phyloP scores from a whole-genome alignment of 2,329 filamentous ascomycete species.

The Ilyonectria mors-panacis region DNA sequence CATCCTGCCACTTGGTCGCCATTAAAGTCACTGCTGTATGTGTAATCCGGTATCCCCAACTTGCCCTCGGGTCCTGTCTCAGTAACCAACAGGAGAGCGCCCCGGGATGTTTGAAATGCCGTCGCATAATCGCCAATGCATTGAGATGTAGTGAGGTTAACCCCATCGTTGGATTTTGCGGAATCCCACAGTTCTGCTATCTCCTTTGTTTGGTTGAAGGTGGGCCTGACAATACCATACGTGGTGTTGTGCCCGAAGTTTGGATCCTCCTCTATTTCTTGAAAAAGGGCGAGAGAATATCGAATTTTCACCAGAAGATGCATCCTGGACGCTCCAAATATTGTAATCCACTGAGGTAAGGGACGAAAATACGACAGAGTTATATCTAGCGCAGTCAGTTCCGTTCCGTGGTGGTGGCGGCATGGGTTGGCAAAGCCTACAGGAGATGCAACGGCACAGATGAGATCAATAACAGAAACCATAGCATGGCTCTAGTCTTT shows the following conservation, averaged over 20 bases:
- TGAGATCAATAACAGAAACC: slow-evolving; percentile 18
- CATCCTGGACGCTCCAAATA: slow-evolving; percentile 3
- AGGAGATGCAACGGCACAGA: slow-evolving; percentile 26
- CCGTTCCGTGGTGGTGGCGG: not conserved
- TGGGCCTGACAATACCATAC: no score
- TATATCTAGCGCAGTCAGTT: slow-evolving; percentile 15
- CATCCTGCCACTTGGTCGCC: not conserved
- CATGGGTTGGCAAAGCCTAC: not conserved
- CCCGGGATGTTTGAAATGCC: slow-evolving; percentile 17
- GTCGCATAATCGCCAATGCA: slow-evolving; percentile 27
- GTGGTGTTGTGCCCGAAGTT: not conserved
- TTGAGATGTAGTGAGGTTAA: slow-evolving; percentile 12
- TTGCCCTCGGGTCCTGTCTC: not conserved
- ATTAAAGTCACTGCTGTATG: not conserved
- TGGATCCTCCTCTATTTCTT: not conserved
- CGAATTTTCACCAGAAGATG: not conserved
- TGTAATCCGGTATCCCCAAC: not conserved
- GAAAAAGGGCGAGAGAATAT: not conserved
- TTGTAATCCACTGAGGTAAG: slow-evolving; percentile 2
- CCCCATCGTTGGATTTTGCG: not conserved
- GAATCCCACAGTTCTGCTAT: not conserved
- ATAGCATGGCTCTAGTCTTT: not conserved
- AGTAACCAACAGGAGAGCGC: slow-evolving; percentile 13
- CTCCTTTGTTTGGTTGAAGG: not conserved
- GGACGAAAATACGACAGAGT: slow-evolving; percentile 31